These are phyloP conservation scores for Apiospora koreana DNA, from an alignment of 2,329 filamentous ascomycete genomes.

Conservation along the genomic window DNA sequence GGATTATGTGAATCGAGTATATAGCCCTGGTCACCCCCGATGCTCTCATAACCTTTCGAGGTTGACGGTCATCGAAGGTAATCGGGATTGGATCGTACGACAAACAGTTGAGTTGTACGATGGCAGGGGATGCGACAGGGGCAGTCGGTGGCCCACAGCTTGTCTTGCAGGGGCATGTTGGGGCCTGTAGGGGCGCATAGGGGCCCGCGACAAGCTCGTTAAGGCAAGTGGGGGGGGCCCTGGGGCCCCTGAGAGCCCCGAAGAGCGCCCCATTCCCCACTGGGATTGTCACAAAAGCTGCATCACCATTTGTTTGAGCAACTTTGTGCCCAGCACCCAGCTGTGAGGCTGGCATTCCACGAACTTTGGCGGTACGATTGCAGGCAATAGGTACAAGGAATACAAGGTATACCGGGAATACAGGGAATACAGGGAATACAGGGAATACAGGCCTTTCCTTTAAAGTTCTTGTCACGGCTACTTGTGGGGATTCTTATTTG, in stretches of 20 bases:
- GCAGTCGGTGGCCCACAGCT: background rate
- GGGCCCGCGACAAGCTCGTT: background rate
- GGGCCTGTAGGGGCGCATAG: background rate
- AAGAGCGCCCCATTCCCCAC: background rate
- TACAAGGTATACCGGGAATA: background rate
- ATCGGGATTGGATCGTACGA: slow-evolving; percentile 8
- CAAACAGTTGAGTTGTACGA: background rate
- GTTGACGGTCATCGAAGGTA: slow-evolving; percentile 1
- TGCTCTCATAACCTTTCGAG: slow-evolving; percentile 3
- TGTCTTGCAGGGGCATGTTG: background rate
- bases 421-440: background rate
- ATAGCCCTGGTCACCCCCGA: background rate
- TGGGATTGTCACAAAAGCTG: background rate
- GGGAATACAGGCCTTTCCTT: background rate
- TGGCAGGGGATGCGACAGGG: background rate
- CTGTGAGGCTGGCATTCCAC: background rate
- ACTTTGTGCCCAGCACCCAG: background rate
- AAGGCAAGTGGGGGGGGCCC: background rate
- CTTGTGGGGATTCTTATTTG: background rate
- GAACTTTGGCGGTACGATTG: background rate
- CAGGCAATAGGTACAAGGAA: too few relatives aligned
- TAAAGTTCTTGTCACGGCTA: slow-evolving; percentile 1
- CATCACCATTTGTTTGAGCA: slow-evolving; percentile 3
- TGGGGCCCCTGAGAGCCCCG: background rate
- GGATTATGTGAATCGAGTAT: background rate